A percentile compares a stretch with the other conserved stretches of the same genome.
Conservation (phyloP, 1,139 yeast genomes). For the Geotrichum macrosporum region DNA sequence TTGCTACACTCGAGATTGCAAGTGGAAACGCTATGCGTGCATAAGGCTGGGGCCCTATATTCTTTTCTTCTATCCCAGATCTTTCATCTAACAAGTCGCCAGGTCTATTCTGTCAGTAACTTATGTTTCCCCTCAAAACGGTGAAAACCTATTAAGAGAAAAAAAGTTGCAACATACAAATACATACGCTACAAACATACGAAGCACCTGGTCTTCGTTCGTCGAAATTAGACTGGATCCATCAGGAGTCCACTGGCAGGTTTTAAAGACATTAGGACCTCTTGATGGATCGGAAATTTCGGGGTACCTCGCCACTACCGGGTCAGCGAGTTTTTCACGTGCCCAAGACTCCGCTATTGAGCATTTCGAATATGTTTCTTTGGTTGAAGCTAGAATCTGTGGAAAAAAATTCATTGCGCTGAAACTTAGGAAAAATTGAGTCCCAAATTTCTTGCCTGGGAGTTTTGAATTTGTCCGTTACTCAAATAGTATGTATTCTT, state of each 20-base stretch:
- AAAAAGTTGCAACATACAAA: constrained; percentile 3
- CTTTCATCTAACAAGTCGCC: constrained; percentile 26
- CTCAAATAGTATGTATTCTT: too few relatives aligned
- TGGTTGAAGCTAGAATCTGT: constrained; percentile 12
- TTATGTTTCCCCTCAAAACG: too few relatives aligned
- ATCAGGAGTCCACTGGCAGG: constrained; percentile 35
- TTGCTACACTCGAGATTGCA: constrained; percentile 13
- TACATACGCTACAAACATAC: constrained; percentile 30
- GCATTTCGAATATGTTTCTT: constrained; percentile 12
- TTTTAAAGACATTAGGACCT: constrained; percentile 12
- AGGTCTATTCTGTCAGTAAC: constrained; percentile 28
- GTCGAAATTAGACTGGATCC: constrained; percentile 33
- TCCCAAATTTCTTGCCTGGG: background rate
- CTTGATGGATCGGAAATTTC: background rate
- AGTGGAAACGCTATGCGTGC: constrained; percentile 16
- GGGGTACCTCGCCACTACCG: background rate
- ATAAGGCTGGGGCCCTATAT: constrained; percentile 16
- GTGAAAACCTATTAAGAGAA: too few relatives aligned
- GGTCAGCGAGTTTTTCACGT: constrained; percentile 1
- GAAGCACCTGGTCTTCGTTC: constrained; percentile 32
- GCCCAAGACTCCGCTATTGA: constrained; percentile 15
- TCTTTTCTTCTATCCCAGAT: background rate
- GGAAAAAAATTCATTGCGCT: background rate
- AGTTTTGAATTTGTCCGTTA: too few relatives aligned
- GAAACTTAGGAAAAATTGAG: background rate